Percentiles rank a stretch among this genome's conserved stretches.
Conservation (phyloP, 1,284 basidiomycete species). For the Xanthoconium separans region DNA sequence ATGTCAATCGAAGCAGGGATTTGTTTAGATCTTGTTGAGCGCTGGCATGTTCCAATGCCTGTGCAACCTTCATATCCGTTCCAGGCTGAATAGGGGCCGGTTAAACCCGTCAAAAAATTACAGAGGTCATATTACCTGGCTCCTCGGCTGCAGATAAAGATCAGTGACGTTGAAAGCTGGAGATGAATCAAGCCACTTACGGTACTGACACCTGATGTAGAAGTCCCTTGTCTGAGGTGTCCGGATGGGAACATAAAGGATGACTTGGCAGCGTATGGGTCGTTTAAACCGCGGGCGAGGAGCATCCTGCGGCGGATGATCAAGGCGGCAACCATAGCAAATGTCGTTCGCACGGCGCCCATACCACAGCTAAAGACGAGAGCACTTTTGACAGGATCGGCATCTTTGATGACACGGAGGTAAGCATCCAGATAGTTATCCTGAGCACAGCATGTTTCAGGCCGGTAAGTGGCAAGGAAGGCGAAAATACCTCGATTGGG, state of each 20-base stretch:
- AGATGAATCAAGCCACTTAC: constrained; percentile 32
- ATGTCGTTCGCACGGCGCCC: constrained; percentile 95
- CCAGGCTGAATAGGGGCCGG: constrained; percentile 34
- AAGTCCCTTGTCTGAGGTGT: constrained; percentile 20
- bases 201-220: constrained; percentile 43
- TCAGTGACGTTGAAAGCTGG: constrained; percentile 2
- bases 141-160: constrained; percentile 27
- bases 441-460: constrained; percentile 35
- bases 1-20: constrained; percentile 81
- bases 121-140: constrained; percentile 24
- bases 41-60: constrained; percentile 73
- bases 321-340: constrained; percentile 95
- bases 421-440: constrained; percentile 96
- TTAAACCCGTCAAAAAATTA: neutral
- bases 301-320: constrained; percentile 87
- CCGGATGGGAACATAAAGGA: constrained; percentile 21
- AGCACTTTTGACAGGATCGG: constrained; percentile 80
- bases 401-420: constrained; percentile 76
- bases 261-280: constrained; percentile 61
- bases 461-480: neutral
- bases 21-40: constrained; percentile 84
- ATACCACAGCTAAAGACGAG: constrained; percentile 97
- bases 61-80: constrained; percentile 55
- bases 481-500: constrained; percentile 67
- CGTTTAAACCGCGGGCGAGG: constrained; percentile 71